These are phyloP conservation scores for Sclerotinia minor DNA, from an alignment of 2,329 filamentous ascomycete genomes.

Conservation along the genomic window DNA sequence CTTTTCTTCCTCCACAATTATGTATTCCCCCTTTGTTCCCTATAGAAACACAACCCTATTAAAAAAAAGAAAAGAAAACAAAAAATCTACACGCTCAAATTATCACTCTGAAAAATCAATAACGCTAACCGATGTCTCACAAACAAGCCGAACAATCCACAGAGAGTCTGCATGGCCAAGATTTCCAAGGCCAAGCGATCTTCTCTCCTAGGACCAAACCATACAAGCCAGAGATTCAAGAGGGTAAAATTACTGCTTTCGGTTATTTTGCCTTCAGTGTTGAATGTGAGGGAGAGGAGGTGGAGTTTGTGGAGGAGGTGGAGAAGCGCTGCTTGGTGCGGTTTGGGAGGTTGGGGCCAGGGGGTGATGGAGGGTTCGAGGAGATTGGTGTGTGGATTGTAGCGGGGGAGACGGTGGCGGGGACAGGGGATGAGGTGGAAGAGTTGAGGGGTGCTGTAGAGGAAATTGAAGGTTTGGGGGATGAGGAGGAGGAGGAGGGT, in stretches of 20 bases:
- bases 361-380: conserved; percentile 83
- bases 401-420: conserved; percentile 84
- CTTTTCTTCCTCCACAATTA: no score
- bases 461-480: conserved; percentile 94
- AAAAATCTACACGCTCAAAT: conserved; percentile 50
- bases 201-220: conserved; percentile 88
- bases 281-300: conserved; percentile 66
- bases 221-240: conserved; percentile 93
- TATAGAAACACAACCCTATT: neutral
- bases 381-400: conserved; percentile 81
- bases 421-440: conserved; percentile 90
- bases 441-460: conserved; percentile 89
- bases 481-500: conserved; percentile 87
- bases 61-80: no score
- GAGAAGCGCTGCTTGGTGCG: conserved; percentile 61
- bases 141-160: conserved; percentile 81
- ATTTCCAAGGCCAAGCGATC: conserved; percentile 79
- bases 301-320: conserved; percentile 67
- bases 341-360: conserved; percentile 71
- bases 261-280: conserved; percentile 68
- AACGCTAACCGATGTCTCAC: conserved; percentile 82
- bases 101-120: conserved; percentile 88
- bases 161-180: conserved; percentile 70
- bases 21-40: neutral
- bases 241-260: conserved; percentile 91